Percentiles rank a stretch among this genome's conserved stretches.
These are phyloP conservation scores for Tylopilus subfusipes DNA, from an alignment of 768 basidiomycete genomes.

Conservation along the genomic window DNA sequence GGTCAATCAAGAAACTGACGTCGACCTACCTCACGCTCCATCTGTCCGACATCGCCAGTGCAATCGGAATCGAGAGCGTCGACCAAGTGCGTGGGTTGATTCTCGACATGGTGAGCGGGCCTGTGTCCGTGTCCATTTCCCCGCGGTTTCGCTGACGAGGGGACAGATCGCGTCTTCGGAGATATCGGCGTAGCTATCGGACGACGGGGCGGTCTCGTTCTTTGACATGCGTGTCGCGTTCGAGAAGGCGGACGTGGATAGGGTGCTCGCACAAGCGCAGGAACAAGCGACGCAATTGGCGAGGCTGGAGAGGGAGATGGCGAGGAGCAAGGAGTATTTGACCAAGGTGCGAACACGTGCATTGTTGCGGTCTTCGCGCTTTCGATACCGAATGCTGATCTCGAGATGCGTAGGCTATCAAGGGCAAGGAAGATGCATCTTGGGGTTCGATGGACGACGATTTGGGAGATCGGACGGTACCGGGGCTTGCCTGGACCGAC, in stretches of 20 bases:
- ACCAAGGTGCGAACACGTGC: conserved; percentile 48
- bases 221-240: conserved; percentile 59
- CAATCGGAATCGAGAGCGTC: conserved; percentile 41
- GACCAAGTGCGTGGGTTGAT: conserved; percentile 60
- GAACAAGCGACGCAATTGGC: conserved; percentile 33
- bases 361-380: too few relatives aligned
- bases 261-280: conserved; percentile 52
- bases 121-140: too few relatives aligned
- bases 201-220: conserved; percentile 71
- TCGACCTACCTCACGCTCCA: conserved; percentile 79
- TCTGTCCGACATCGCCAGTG: conserved; percentile 63
- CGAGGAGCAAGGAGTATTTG: conserved; percentile 67
- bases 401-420: conserved; percentile 22
- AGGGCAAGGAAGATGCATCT: conserved; percentile 26
- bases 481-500: conserved; percentile 24
- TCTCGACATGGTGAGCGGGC: too few relatives aligned
- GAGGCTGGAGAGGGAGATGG: conserved; percentile 36
- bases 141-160: conserved; percentile 1
- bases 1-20: conserved; percentile 77
- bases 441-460: conserved; percentile 31
- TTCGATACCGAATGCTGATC: too few relatives aligned
- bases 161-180: conserved; percentile 68
- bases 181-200: conserved; percentile 65
- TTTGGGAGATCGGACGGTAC: conserved; percentile 18
- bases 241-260: conserved; percentile 59